Conservation (phyloP, 805 yeast genomes). For the Candida hispaniensis region DNA sequence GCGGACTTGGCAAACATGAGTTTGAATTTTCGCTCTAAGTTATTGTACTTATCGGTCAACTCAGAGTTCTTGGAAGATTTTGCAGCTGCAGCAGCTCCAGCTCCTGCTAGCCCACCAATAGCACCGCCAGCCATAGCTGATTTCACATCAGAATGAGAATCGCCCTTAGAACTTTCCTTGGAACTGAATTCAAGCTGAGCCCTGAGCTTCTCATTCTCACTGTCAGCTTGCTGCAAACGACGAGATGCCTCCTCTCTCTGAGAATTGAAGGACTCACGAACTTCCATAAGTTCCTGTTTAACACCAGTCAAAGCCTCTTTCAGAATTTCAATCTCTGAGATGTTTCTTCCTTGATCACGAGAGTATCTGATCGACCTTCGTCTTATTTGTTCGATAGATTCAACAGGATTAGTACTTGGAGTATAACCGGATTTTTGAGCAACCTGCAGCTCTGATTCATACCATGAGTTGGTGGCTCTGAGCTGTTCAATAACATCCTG, state of each 20-base stretch:
- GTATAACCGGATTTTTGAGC: slow-evolving; percentile 25
- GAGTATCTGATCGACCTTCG: slow-evolving; percentile 24
- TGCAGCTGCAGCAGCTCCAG: slow-evolving; percentile 13
- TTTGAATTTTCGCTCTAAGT: slow-evolving; percentile 19
- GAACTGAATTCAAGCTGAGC: slow-evolving; percentile 8
- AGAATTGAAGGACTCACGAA: slow-evolving; percentile 20
- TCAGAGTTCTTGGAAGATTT: slow-evolving; percentile 2
- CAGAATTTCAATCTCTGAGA: slow-evolving; percentile 24
- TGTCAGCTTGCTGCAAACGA: slow-evolving; percentile 20
- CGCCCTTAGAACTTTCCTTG: slow-evolving; percentile 3
- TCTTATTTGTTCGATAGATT: slow-evolving; percentile 22
- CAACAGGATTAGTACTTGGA: slow-evolving; percentile 24
- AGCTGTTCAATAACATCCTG: slow-evolving; percentile 32
- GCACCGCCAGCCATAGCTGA: slow-evolving; percentile 14
- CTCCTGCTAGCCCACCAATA: slow-evolving; percentile 9
- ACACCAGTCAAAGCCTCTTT: slow-evolving; percentile 23
- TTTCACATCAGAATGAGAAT: slow-evolving; percentile 3
- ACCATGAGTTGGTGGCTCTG: slow-evolving; percentile 27
- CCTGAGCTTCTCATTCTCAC: slow-evolving; percentile 20
- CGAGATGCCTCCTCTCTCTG: slow-evolving; percentile 25
- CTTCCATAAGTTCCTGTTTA: slow-evolving; percentile 23
- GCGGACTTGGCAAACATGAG: slow-evolving; percentile 14
- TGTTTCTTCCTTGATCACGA: slow-evolving; percentile 21
- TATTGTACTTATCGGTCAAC: slow-evolving; percentile 8
- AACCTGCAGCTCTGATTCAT: slow-evolving; percentile 24